These are phyloP conservation scores for Kwoniella shandongensis DNA, from an alignment of 768 basidiomycete species.

Conservation along the genomic window DNA sequence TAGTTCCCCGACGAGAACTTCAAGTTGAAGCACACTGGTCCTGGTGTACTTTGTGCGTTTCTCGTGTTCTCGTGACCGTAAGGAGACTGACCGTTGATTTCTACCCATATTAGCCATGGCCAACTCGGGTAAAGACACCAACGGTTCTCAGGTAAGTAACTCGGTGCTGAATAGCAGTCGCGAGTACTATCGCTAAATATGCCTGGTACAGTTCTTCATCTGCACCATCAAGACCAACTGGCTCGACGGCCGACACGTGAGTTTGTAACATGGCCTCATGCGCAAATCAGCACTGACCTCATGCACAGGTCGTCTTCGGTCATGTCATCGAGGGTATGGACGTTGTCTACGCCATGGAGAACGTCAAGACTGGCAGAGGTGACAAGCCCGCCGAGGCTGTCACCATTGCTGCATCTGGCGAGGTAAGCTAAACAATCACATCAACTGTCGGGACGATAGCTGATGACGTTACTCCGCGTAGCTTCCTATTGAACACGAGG, in stretches of 20 bases:
- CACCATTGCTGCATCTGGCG: slow-evolving; percentile 79
- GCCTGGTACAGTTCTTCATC: slow-evolving; percentile 77
- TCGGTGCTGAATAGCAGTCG: no score
- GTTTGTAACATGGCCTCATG: slow-evolving; percentile 37
- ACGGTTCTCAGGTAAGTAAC: slow-evolving; percentile 81
- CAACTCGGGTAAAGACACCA: slow-evolving; percentile 91
- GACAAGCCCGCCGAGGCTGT: slow-evolving; percentile 79
- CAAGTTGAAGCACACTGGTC: slow-evolving; percentile 90
- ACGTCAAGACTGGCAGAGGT: slow-evolving; percentile 65
- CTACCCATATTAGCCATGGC: slow-evolving; percentile 64
- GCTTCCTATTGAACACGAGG: slow-evolving; percentile 57
- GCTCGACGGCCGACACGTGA: slow-evolving; percentile 85
- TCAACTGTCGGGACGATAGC: not conserved
- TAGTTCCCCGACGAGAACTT: slow-evolving; percentile 96
- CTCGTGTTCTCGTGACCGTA: not conserved
- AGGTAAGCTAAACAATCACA: slow-evolving; percentile 60
- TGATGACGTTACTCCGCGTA: slow-evolving; percentile 14
- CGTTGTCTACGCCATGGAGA: slow-evolving; percentile 70
- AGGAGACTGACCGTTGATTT: not conserved
- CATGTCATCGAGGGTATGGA: slow-evolving; percentile 91
- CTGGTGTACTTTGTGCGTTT: slow-evolving; percentile 59
- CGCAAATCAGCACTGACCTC: slow-evolving; percentile 5
- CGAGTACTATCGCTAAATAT: no score
- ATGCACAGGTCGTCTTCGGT: slow-evolving; percentile 80
- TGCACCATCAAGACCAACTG: slow-evolving; percentile 81